Percentiles rank a stretch among this genome's conserved stretches.
Conservation (phyloP, 139 green algal genomes). For the Tetradesmus lagerheimii region DNA sequence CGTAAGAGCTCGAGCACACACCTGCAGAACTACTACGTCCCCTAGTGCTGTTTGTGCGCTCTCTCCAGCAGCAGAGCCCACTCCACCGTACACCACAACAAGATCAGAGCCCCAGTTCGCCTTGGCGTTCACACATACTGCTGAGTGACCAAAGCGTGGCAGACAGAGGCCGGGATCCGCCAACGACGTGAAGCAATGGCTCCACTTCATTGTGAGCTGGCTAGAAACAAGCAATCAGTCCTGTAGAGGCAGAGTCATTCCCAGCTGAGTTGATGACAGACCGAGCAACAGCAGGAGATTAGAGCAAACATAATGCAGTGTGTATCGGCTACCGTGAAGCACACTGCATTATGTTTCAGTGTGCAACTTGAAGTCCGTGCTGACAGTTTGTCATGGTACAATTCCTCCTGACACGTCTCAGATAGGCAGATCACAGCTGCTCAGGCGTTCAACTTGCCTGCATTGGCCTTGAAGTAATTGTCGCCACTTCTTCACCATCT, state of each 20-base stretch:
- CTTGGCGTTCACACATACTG: conserved; percentile 7
- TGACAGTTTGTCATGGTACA: not conserved
- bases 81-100: conserved; percentile 56
- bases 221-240: not conserved
- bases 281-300: too few relatives aligned
- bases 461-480: too few relatives aligned
- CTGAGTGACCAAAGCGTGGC: conserved; percentile 55
- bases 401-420: not conserved
- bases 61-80: conserved; percentile 25
- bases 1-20: not conserved
- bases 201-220: conserved; percentile 15
- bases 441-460: too few relatives aligned
- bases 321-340: too few relatives aligned
- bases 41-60: conserved; percentile 48
- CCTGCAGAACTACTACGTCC: conserved; percentile 57
- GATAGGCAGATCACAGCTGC: not conserved
- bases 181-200: conserved; percentile 26
- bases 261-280: too few relatives aligned
- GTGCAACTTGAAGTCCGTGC: not conserved
- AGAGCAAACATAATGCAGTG: too few relatives aligned
- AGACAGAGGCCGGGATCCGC: not conserved
- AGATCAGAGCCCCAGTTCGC: conserved; percentile 51
- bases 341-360: too few relatives aligned
- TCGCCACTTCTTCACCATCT: not conserved
- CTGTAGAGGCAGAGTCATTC: not conserved